Evolutionary conservation across 1,284 basidiomycete species (phyloP).

Genomic region (Heterobasidion parviporum): DNA sequence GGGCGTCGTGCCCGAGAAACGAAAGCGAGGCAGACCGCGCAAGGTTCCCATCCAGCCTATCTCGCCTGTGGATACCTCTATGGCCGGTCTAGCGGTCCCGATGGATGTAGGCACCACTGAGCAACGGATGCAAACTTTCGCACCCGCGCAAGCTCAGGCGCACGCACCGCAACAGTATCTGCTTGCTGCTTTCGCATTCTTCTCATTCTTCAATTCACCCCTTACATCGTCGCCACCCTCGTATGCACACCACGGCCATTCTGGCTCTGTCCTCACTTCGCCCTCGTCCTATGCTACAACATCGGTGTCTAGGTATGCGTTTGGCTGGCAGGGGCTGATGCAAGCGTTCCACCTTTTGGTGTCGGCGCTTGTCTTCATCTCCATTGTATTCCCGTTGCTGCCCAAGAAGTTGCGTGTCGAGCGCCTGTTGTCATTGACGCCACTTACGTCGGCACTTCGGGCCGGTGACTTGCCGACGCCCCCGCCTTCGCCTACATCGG

Average conservation of each 20-base stretch:
- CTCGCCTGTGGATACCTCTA: not conserved
- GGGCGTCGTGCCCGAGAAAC: conserved; percentile 51
- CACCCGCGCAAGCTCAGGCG: conserved; percentile 3
- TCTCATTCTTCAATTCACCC: conserved; percentile 72
- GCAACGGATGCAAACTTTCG: not conserved
- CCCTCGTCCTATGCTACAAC: conserved; percentile 12
- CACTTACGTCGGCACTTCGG: not conserved
- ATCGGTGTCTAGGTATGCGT: conserved; percentile 13
- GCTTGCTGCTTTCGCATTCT: conserved; percentile 66
- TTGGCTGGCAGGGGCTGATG: conserved; percentile 40
- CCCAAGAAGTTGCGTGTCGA: conserved; percentile 20
- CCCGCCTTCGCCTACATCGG: conserved; percentile 5
- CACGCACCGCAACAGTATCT: conserved; percentile 45
- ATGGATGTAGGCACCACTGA: not conserved
- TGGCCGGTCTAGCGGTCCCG: not conserved
- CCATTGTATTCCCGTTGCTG: conserved; percentile 47
- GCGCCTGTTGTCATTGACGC: conserved; percentile 17
- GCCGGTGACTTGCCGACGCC: conserved; percentile 12
- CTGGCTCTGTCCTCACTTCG: conserved; percentile 21
- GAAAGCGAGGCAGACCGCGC: conserved; percentile 71
- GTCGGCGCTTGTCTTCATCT: conserved; percentile 50
- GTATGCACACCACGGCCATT: conserved; percentile 20
- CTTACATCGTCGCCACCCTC: conserved; percentile 31
- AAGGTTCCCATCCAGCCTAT: conserved; percentile 31
- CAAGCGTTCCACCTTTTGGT: conserved; percentile 56